Evolutionary conservation across 164 flowering plant genomes (phyloP).

Genomic region (Amborella trichopoda): DNA sequence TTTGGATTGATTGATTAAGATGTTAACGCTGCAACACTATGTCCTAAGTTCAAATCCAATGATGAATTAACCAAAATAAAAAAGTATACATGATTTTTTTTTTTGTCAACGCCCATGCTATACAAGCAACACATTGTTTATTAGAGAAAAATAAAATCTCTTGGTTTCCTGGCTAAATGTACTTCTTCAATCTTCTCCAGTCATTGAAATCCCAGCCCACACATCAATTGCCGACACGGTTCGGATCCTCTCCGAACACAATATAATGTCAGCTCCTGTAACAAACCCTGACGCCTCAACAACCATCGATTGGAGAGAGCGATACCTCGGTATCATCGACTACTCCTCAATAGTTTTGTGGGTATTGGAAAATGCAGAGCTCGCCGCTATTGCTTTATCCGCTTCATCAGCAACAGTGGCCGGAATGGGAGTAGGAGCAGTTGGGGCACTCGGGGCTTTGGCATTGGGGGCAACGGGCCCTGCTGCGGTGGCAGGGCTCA

Average conservation of each 20-base stretch:
- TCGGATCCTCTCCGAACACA: conserved; percentile 49
- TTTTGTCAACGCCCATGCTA: neutral
- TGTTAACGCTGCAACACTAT: too few relatives aligned
- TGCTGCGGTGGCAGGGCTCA: conserved; percentile 67
- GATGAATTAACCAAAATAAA: too few relatives aligned
- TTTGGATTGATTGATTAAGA: too few relatives aligned
- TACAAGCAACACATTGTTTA: neutral
- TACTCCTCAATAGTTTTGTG: conserved; percentile 72
- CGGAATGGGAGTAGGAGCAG: conserved; percentile 82
- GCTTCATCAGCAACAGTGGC: conserved; percentile 72
- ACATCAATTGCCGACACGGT: conserved; percentile 61
- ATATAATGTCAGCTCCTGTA: conserved; percentile 84
- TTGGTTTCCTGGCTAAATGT: neutral
- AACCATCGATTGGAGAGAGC: conserved; percentile 54
- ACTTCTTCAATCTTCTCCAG: conserved; percentile 18
- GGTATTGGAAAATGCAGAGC: conserved; percentile 82
- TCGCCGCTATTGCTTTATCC: conserved; percentile 74
- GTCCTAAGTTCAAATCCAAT: too few relatives aligned
- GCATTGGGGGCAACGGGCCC: conserved; percentile 89
- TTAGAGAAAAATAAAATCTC: neutral
- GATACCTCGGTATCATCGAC: conserved; percentile 79
- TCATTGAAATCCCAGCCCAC: conserved; percentile 80
- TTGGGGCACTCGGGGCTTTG: conserved; percentile 73
- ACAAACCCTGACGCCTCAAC: conserved; percentile 32
- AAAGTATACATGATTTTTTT: neutral